Conservation (phyloP, 768 basidiomycete genomes). For the Boletus rubroflammeus region DNA sequence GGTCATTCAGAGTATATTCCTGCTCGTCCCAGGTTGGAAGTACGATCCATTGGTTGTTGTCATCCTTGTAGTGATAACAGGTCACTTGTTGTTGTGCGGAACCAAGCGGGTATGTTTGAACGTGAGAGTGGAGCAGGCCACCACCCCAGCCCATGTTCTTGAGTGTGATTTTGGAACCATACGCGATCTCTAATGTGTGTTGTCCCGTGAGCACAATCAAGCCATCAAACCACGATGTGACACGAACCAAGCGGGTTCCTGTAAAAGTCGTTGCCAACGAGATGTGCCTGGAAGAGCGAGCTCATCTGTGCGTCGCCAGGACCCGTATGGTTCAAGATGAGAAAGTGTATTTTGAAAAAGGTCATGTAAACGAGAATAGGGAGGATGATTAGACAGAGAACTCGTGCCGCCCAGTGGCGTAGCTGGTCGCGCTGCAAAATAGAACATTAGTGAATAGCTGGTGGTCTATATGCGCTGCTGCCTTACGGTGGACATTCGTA, state of each 20-base stretch:
- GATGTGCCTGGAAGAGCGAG: conserved; percentile 95
- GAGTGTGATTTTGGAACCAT: conserved; percentile 85
- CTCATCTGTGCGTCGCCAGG: conserved; percentile 99
- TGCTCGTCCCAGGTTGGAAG: conserved; percentile 79
- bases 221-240: not conserved
- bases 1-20: conserved; percentile 58
- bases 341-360: conserved; percentile 94
- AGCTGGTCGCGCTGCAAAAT: conserved; percentile 71
- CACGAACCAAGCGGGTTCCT: conserved; percentile 77
- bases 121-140: conserved; percentile 92
- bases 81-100: conserved; percentile 95
- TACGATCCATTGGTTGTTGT: conserved; percentile 90
- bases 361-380: conserved; percentile 92
- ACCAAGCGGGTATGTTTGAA: conserved; percentile 91
- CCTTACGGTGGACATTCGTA: conserved; percentile 85
- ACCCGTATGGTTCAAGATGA: conserved; percentile 90
- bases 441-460: conserved; percentile 9
- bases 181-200: conserved; percentile 64
- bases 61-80: conserved; percentile 99
- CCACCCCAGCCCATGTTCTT: conserved; percentile 99
- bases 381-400: conserved; percentile 80
- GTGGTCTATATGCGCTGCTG: not conserved
- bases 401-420: conserved; percentile 86
- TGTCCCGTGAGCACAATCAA: not conserved
- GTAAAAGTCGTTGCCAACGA: conserved; percentile 92